Base-by-base conservation (phyloP, 2,329 filamentous ascomycete genomes). In the Venturia effusa region DNA sequence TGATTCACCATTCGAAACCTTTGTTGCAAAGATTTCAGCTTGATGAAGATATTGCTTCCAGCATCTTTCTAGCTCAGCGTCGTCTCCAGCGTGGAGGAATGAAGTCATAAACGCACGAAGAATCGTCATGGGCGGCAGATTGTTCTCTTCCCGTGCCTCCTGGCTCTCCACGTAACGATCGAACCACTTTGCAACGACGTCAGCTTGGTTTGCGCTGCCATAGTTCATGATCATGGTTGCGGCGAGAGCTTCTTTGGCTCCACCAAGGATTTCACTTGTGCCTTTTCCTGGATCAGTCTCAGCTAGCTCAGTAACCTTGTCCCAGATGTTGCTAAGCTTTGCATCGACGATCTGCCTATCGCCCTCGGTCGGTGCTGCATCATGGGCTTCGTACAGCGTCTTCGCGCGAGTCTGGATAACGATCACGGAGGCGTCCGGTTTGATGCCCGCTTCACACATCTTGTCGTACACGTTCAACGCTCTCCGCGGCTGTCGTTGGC, bases 81-180 rank as follows among this genome's bases (percentile, higher is more conserved):
- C 82, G 27, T 86, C 79, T 45, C 79, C 75, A 22, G 86, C 81
- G 61, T 80, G 77, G 54, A 84, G 76, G 70, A 89, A 82, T 0
- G 84, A 80, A 27, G 81, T 77, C 88, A 96, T 92, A 65, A 93
- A 74, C 10, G 86, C 81, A 61, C 80, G 79, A 27, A 89, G 75
- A 63, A 92, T 75, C 19, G 77, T 73, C 2, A 84, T 74, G 0
- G 86, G 83, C 19, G 83, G 62, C 59, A 70, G 64, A 13, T 24
- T 13, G 27, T 34, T 41, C n/a, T 55, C 19, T 22, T 55, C 59
- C 66, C 61, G 64, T 64, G 62, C 51, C 51, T 57, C 67, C 43
- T 43, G 59, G 15, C 68, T 69, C 57, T 74, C 72, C 37, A 75
- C 74, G 68, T 84, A 88, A 60, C 83, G 71, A 37, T 81, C 75